A percentile compares a stretch with the other conserved stretches of the same genome.
phyloP scores from a whole-genome alignment of 2,329 filamentous ascomycete species.

The Fusarium tjaetaba region DNA sequence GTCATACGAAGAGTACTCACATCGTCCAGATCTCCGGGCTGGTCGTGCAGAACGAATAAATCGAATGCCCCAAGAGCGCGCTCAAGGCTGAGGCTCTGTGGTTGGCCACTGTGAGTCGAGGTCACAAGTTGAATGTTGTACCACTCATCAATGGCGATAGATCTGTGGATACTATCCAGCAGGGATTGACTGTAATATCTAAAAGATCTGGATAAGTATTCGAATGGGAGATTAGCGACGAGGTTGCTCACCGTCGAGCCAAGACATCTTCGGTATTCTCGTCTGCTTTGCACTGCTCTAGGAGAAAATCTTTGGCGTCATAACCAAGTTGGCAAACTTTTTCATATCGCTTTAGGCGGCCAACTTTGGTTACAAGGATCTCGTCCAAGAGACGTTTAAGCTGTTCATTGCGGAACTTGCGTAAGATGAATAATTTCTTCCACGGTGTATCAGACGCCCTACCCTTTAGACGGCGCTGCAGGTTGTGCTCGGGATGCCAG shows the following conservation, averaged over 20 bases:
- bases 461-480: slow-evolving; percentile 64
- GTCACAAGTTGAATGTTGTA: slow-evolving; percentile 49
- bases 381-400: slow-evolving; percentile 69
- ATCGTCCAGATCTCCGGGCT: slow-evolving; percentile 77
- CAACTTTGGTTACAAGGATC: slow-evolving; percentile 76
- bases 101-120: slow-evolving; percentile 22
- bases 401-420: slow-evolving; percentile 62
- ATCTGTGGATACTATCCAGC: slow-evolving; percentile 82
- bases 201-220: neutral
- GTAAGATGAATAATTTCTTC: slow-evolving; percentile 73
- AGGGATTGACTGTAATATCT: slow-evolving; percentile 81
- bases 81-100: slow-evolving; percentile 68
- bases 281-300: slow-evolving; percentile 69
- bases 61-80: slow-evolving; percentile 84
- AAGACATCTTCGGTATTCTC: slow-evolving; percentile 77
- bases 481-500: slow-evolving; percentile 76
- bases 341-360: slow-evolving; percentile 75
- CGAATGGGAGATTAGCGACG: slow-evolving; percentile 43
- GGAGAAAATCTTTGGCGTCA: slow-evolving; percentile 86
- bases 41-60: slow-evolving; percentile 83
- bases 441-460: slow-evolving; percentile 72
- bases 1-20: slow-evolving; percentile 53
- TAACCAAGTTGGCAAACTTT: slow-evolving; percentile 79
- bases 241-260: slow-evolving; percentile 68
- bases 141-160: slow-evolving; percentile 84